Conservation (phyloP, 1,284 basidiomycete genomes). For the Malassezia equina region DNA sequence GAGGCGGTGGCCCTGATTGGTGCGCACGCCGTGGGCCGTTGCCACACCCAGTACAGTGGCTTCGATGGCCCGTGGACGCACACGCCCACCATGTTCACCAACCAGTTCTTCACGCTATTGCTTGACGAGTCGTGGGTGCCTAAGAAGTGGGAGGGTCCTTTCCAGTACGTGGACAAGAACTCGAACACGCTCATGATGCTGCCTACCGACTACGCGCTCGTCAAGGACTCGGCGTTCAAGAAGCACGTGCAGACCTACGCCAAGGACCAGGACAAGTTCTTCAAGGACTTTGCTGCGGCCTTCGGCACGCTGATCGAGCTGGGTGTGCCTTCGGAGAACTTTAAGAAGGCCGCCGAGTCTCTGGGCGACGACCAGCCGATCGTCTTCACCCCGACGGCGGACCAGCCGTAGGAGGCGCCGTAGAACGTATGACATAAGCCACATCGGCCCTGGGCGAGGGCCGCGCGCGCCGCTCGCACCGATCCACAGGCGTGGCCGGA, state of each 20-base stretch:
- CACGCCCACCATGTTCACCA: conserved; percentile 41
- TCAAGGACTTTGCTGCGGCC: conserved; percentile 38
- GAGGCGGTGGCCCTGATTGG: conserved; percentile 56
- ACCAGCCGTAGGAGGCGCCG: conserved; percentile 8
- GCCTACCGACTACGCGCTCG: conserved; percentile 38
- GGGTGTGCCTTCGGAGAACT: conserved; percentile 43
- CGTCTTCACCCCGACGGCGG: background rate
- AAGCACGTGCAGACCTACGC: conserved; percentile 42
- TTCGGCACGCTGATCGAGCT: conserved; percentile 38
- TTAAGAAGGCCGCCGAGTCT: conserved; percentile 10
- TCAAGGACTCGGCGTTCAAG: conserved; percentile 38
- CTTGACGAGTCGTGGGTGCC: conserved; percentile 52
- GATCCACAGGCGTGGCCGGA: background rate
- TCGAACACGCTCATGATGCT: conserved; percentile 81
- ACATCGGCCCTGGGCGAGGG: background rate
- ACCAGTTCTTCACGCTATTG: conserved; percentile 49
- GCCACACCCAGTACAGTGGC: conserved; percentile 40
- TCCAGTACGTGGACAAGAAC: conserved; percentile 86
- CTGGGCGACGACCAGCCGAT: conserved; percentile 1
- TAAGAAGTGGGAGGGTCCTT: conserved; percentile 75
- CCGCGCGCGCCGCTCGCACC: background rate
- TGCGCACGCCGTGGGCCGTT: conserved; percentile 53
- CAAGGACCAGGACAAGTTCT: conserved; percentile 43
- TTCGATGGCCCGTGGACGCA: conserved; percentile 47
- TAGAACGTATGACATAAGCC: background rate